Evolutionary conservation across 1,284 basidiomycete species (phyloP).

Genomic region (Puccinia novopanici): DNA sequence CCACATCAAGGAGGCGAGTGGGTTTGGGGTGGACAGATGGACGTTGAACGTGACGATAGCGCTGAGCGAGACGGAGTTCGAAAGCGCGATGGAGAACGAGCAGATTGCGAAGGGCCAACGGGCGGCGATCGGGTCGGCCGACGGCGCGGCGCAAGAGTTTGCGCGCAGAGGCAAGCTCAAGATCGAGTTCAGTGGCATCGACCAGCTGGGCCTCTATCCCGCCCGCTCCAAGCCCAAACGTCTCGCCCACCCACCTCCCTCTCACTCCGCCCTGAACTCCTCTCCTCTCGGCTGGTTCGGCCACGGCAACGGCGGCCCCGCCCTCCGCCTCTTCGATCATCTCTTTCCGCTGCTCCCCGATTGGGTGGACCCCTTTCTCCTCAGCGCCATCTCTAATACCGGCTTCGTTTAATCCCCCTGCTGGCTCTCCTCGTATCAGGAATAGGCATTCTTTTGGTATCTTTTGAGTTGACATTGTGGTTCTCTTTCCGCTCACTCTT

Average conservation of each 20-base stretch:
- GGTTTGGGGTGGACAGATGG: slow-evolving; percentile 74
- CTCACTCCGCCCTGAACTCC: not conserved
- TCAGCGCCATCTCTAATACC: slow-evolving; percentile 42
- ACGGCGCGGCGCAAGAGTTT: slow-evolving; percentile 51
- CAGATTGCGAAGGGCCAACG: slow-evolving; percentile 52
- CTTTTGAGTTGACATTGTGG: no score
- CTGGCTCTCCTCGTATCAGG: not conserved
- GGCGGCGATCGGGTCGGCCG: slow-evolving; percentile 51
- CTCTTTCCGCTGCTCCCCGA: slow-evolving; percentile 19
- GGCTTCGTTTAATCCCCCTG: slow-evolving; percentile 19
- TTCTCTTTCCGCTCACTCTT: not conserved
- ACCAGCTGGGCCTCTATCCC: slow-evolving; percentile 43
- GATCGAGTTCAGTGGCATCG: slow-evolving; percentile 46
- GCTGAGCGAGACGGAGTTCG: slow-evolving; percentile 59
- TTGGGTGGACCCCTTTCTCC: slow-evolving; percentile 47
- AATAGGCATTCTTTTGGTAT: not conserved
- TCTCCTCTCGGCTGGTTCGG: slow-evolving; percentile 27
- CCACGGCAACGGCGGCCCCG: slow-evolving; percentile 30
- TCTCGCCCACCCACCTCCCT: not conserved
- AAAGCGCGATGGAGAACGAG: slow-evolving; percentile 54
- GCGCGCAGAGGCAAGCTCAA: slow-evolving; percentile 4
- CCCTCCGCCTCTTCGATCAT: slow-evolving; percentile 24
- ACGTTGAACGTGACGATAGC: slow-evolving; percentile 71
- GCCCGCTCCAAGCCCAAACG: slow-evolving; percentile 36
- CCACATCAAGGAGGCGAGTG: slow-evolving; percentile 85